Conservation (phyloP, 768 basidiomycete species). For the Agaricus subrufescens region DNA sequence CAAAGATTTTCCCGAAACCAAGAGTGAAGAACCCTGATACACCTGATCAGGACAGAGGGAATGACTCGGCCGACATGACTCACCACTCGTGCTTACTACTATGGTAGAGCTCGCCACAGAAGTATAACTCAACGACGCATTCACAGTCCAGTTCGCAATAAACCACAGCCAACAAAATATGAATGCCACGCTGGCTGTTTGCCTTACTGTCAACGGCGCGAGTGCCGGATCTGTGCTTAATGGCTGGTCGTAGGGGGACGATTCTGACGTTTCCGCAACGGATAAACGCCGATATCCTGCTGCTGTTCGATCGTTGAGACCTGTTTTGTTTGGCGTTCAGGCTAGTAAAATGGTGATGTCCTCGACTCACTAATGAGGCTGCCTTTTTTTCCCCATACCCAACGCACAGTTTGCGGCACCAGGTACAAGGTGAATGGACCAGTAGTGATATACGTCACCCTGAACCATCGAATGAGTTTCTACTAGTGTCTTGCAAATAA, state of each 20-base stretch:
- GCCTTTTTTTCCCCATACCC: conserved; percentile 12
- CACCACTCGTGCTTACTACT: conserved; percentile 84
- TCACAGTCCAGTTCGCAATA: conserved; percentile 87
- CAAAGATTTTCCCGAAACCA: conserved; percentile 73
- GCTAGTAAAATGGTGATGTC: background rate
- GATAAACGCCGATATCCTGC: conserved; percentile 21
- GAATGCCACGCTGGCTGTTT: conserved; percentile 77
- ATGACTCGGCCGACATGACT: conserved; percentile 16
- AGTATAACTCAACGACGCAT: conserved; percentile 81
- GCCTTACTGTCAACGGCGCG: conserved; percentile 27
- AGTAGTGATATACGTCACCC: conserved; percentile 77
- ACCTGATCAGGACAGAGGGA: background rate
- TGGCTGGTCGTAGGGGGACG: background rate
- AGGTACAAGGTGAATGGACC: conserved; percentile 59
- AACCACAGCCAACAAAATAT: conserved; percentile 92
- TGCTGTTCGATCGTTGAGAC: conserved; percentile 4
- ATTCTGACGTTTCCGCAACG: conserved; percentile 6
- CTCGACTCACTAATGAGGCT: background rate
- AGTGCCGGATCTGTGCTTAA: background rate
- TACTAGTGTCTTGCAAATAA: background rate
- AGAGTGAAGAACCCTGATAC: conserved; percentile 89
- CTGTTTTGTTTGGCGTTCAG: background rate
- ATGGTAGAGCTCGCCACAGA: conserved; percentile 94
- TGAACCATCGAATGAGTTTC: conserved; percentile 6
- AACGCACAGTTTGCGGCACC: conserved; percentile 22